Conservation (phyloP, 2,329 filamentous ascomycete species). For the Alternaria sp. region DNA sequence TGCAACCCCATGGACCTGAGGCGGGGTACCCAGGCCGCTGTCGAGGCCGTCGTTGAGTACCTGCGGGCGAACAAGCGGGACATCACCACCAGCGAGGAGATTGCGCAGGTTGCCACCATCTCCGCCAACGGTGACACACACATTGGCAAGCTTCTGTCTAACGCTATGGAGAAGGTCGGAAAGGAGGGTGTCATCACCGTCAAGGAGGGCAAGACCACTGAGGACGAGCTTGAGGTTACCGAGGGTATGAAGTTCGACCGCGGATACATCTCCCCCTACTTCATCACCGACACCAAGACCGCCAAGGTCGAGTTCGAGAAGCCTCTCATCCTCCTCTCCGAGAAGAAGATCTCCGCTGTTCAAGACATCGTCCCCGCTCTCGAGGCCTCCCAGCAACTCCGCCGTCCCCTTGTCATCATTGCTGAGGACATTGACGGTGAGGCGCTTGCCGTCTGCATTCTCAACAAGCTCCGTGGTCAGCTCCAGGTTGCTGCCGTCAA, state of each 20-base stretch:
- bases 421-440: constrained; percentile 99
- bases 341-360: constrained; percentile 99
- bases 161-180: constrained; percentile 99
- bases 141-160: constrained; percentile 94
- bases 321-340: constrained; percentile 95
- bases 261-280: constrained; percentile 98
- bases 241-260: constrained; percentile 99
- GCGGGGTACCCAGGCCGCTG: constrained; percentile 94
- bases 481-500: constrained; percentile 98
- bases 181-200: constrained; percentile 99
- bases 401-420: constrained; percentile 96
- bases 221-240: constrained; percentile 97
- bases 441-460: constrained; percentile 96
- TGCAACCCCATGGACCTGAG: constrained; percentile 99
- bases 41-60: constrained; percentile 92
- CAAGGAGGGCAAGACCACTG: constrained; percentile 99
- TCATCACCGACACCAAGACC: constrained; percentile 98
- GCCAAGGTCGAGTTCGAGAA: constrained; percentile 99
- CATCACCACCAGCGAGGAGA: constrained; percentile 96
- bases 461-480: constrained; percentile 99
- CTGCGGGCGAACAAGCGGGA: constrained; percentile 96
- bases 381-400: constrained; percentile 93
- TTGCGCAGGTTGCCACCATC: constrained; percentile 98
- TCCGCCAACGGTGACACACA: constrained; percentile 95
- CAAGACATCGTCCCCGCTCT: constrained; percentile 99